Conservation (phyloP, 805 yeast genomes). For the Osmozyma mogii region DNA sequence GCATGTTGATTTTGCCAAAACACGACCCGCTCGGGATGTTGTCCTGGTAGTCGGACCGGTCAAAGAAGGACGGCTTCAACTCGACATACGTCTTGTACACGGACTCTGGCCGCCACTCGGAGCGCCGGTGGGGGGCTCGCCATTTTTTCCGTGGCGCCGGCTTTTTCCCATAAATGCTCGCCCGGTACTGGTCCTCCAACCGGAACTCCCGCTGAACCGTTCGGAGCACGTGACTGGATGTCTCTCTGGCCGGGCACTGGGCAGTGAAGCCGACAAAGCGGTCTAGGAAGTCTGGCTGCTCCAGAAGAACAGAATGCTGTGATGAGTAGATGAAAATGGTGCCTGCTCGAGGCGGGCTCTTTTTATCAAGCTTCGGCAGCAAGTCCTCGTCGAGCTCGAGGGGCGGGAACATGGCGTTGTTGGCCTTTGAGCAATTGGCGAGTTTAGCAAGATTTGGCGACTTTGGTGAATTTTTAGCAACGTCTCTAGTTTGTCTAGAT, state of each 20-base stretch:
- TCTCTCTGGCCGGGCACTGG: background rate
- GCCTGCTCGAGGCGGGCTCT: slow-evolving; percentile 1
- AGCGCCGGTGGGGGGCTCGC: slow-evolving; percentile 10
- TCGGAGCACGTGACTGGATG: slow-evolving; percentile 7
- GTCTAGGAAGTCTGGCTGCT: background rate
- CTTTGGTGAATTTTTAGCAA: too few species aligned
- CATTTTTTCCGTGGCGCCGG: slow-evolving; percentile 6
- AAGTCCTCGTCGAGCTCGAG: slow-evolving; percentile 1
- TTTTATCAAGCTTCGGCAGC: background rate
- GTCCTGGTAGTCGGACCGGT: slow-evolving; percentile 19
- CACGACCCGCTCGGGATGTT: slow-evolving; percentile 24
- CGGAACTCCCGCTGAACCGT: slow-evolving; percentile 10
- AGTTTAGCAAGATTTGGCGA: too few species aligned
- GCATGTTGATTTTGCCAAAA: slow-evolving; percentile 34
- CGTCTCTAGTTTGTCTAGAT: too few species aligned
- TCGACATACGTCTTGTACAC: slow-evolving; percentile 12
- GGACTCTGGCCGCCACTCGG: slow-evolving; percentile 14
- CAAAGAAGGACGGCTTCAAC: slow-evolving; percentile 10
- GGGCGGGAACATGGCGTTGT: background rate
- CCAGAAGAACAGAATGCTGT: slow-evolving; percentile 1
- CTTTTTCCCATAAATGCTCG: slow-evolving; percentile 2
- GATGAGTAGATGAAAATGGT: slow-evolving; percentile 1
- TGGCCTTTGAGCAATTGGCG: too few species aligned
- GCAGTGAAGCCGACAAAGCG: background rate
- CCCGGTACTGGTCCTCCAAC: slow-evolving; percentile 8